Base-by-base conservation (phyloP, 2,329 filamentous ascomycete genomes). In the Penicillium nordicum region DNA sequence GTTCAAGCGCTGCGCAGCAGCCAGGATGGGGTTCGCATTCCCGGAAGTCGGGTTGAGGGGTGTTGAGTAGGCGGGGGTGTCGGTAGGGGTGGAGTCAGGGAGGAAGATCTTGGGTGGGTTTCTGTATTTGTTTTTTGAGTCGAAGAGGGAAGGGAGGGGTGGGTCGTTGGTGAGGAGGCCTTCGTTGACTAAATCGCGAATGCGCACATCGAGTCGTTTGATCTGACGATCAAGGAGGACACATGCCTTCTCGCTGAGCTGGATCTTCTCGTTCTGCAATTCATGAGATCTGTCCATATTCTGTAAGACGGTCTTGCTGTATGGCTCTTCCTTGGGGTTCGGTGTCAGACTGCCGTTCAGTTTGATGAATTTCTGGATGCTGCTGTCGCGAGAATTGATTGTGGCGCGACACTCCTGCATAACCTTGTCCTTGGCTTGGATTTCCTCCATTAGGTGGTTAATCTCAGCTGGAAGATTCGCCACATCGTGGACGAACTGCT, bases 281-380 rank as follows among this genome's bases (percentile, higher is more conserved):
- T 79, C 75, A 50, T 84, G 78, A 50, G 80, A 80, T 51, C 78
- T 77, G 60, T 87, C 84, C 65, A 82, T 82, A 60, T 83, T 82
- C 59, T 85, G 77, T 52, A 80, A 68, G 48, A 87, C 81, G 9
- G 76, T 74, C 62, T 83, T 85, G 52, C 76, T 77, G 66, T 86
- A 86, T 6, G 79, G 76, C 51, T 84, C 83, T 67, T 88, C 85
- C 65, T 87, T 87, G 0, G 84, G 83, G 59, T 88, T 85, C 34
- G 80, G 79, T 2, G 82, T 76, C 43, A 86, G 76, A 64, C 83
- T 82, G 53, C 85, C 84, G 61, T 87, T 85, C 10, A 82, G 64
- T 63, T 85, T 86, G 68, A 87, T 81, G 71, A 84, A 86, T 65
- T 86, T 87, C 63, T 88, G 85, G n/a, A 88, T 75, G 55, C 81